These are phyloP conservation scores for Malus orientalis DNA, from an alignment of 306 rosid species.

Conservation along the genomic window DNA sequence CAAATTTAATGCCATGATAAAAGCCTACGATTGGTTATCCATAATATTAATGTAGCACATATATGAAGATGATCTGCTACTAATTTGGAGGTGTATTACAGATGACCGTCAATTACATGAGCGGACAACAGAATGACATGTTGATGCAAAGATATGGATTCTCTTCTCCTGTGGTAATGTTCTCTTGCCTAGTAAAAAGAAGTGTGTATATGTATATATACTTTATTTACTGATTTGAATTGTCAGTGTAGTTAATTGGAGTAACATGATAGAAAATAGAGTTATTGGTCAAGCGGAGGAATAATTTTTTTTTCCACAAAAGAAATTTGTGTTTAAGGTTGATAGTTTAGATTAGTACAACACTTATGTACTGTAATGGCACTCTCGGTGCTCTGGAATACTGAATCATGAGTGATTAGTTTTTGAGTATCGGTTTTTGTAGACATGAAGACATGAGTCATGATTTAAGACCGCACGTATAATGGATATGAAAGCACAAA, in stretches of 20 bases:
- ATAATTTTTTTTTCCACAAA: not conserved
- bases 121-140: constrained; percentile 47
- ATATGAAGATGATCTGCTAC: constrained; percentile 24
- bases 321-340: no score
- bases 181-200: constrained; percentile 3
- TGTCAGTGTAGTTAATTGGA: no score
- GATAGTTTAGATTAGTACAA: no score
- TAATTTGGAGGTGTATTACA: constrained; percentile 32
- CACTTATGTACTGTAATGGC: no score
- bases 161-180: constrained; percentile 79
- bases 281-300: not conserved
- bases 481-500: not conserved
- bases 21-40: not conserved
- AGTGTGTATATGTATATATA: not conserved
- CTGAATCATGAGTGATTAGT: no score
- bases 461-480: not conserved
- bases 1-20: not conserved
- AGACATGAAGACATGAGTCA: not conserved
- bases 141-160: constrained; percentile 88
- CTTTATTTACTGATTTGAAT: not conserved
- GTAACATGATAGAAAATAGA: not conserved
- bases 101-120: constrained; percentile 85
- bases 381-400: no score
- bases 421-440: no score
- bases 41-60: constrained; percentile 1